Percentiles rank a stretch among this genome's conserved stretches.
Evolutionary conservation across 2,329 filamentous ascomycete species (phyloP).

Genomic region (Paecilomyces niveus): DNA sequence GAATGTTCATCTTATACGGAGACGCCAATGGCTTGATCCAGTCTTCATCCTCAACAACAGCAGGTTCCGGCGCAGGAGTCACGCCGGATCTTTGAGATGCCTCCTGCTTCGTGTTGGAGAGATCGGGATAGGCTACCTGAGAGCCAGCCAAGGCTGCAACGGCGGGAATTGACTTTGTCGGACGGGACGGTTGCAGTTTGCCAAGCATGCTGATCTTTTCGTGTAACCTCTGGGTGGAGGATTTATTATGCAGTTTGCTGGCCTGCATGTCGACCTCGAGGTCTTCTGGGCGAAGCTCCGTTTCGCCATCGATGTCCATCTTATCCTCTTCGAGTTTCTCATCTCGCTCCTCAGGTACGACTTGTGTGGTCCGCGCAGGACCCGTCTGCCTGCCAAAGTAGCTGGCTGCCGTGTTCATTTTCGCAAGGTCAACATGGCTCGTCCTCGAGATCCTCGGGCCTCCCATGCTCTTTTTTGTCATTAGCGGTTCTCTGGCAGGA

Average conservation of each 20-base stretch:
- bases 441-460: slow-evolving; percentile 61
- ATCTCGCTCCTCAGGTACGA: slow-evolving; percentile 21
- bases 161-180: slow-evolving; percentile 40
- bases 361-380: slow-evolving; percentile 41
- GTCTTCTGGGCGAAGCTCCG: slow-evolving; percentile 42
- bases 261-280: slow-evolving; percentile 44
- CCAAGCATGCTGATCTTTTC: slow-evolving; percentile 79
- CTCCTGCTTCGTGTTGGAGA: slow-evolving; percentile 21
- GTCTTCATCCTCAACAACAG: slow-evolving; percentile 45
- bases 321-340: slow-evolving; percentile 41
- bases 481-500: slow-evolving; percentile 81
- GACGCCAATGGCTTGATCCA: slow-evolving; percentile 52
- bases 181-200: slow-evolving; percentile 43
- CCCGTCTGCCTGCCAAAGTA: slow-evolving; percentile 67
- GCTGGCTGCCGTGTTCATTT: slow-evolving; percentile 45
- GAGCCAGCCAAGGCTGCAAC: slow-evolving; percentile 18
- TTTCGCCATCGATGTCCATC: slow-evolving; percentile 50
- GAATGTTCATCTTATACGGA: slow-evolving; percentile 43
- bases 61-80: slow-evolving; percentile 13
- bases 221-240: slow-evolving; percentile 86
- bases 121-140: slow-evolving; percentile 31
- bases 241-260: slow-evolving; percentile 65
- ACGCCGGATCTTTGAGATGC: slow-evolving; percentile 13
- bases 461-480: slow-evolving; percentile 75
- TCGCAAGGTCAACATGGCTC: slow-evolving; percentile 65